These are phyloP conservation scores for Rhodotorula sp. DNA, from an alignment of 1,284 basidiomycete genomes.

Conservation along the genomic window DNA sequence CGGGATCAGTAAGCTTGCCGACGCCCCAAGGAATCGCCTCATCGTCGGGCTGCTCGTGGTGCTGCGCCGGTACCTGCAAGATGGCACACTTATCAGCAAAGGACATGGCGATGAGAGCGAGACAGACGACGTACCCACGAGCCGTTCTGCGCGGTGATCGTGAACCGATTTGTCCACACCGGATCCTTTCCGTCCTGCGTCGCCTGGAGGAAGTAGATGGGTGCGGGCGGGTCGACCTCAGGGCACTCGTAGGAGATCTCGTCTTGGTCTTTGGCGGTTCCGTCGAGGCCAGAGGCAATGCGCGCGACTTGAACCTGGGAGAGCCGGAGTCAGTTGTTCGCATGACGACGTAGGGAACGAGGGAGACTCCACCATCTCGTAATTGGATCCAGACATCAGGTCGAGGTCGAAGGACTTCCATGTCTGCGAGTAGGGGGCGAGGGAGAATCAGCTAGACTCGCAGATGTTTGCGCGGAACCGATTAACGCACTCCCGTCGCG, in stretches of 20 bases:
- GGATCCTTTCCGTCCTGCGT: slow-evolving; percentile 48
- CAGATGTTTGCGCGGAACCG: not conserved
- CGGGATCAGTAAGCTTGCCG: not conserved
- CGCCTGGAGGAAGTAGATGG: slow-evolving; percentile 78
- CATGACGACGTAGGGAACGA: not conserved
- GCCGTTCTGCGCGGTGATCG: slow-evolving; percentile 64
- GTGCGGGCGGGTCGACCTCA: slow-evolving; percentile 67
- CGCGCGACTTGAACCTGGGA: slow-evolving; percentile 19
- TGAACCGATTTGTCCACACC: slow-evolving; percentile 78
- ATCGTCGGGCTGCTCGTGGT: slow-evolving; percentile 61
- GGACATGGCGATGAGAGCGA: rapidly evolving
- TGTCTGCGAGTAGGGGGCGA: not conserved
- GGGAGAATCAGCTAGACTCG: not conserved
- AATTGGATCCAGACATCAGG: slow-evolving; percentile 76
- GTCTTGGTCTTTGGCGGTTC: slow-evolving; percentile 58
- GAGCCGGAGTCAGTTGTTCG: no score
- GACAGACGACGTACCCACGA: slow-evolving; percentile 51
- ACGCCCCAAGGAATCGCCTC: slow-evolving; percentile 67
- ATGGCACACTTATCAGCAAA: not conserved
- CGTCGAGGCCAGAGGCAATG: slow-evolving; percentile 52
- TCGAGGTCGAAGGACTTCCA: slow-evolving; percentile 53
- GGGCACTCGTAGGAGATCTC: slow-evolving; percentile 69
- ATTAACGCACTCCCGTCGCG: slow-evolving; percentile 51
- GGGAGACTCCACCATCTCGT: slow-evolving; percentile 58
- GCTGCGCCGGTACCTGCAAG: not conserved